These are phyloP conservation scores for Nidularia sp. DNA, from an alignment of 768 basidiomycete species.

Conservation along the genomic window DNA sequence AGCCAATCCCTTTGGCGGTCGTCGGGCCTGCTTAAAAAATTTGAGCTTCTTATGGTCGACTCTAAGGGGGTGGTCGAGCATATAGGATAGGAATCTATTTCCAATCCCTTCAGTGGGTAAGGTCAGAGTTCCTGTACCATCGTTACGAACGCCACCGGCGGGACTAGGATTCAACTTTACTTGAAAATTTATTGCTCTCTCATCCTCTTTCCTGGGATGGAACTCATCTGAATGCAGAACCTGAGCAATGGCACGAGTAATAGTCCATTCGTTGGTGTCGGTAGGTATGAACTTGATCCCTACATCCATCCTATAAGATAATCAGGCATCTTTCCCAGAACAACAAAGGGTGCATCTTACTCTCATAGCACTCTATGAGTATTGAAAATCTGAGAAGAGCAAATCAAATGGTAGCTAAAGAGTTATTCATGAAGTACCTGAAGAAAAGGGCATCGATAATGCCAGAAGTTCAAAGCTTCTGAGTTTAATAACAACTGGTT, in stretches of 20 bases:
- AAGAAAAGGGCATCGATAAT: no score
- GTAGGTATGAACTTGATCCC: conserved; percentile 29
- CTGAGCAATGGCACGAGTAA: conserved; percentile 50
- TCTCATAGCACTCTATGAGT: no score
- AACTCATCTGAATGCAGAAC: conserved; percentile 58
- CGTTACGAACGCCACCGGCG: conserved; percentile 51
- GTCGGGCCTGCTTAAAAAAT: conserved; percentile 13
- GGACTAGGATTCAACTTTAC: conserved; percentile 48
- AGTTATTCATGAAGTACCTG: no score
- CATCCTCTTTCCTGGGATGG: conserved; percentile 20
- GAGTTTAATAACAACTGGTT: no score
- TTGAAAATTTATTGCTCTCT: conserved; percentile 52
- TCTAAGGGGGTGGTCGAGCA: conserved; percentile 34
- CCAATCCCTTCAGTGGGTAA: conserved; percentile 35
- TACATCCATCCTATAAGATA: conserved; percentile 26
- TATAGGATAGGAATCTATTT: conserved; percentile 39
- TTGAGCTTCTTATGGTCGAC: conserved; percentile 38
- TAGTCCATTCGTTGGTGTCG: conserved; percentile 46
- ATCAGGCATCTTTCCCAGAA: no score
- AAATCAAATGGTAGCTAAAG: no score
- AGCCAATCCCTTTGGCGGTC: conserved; percentile 9
- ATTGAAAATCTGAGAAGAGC: no score
- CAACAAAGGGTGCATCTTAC: no score
- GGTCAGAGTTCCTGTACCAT: conserved; percentile 42
- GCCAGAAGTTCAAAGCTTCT: no score